A percentile compares a stretch with the other conserved stretches of the same genome.
Evolutionary conservation across 306 rosid genomes (phyloP).

Genomic region (Rosa chinensis): DNA sequence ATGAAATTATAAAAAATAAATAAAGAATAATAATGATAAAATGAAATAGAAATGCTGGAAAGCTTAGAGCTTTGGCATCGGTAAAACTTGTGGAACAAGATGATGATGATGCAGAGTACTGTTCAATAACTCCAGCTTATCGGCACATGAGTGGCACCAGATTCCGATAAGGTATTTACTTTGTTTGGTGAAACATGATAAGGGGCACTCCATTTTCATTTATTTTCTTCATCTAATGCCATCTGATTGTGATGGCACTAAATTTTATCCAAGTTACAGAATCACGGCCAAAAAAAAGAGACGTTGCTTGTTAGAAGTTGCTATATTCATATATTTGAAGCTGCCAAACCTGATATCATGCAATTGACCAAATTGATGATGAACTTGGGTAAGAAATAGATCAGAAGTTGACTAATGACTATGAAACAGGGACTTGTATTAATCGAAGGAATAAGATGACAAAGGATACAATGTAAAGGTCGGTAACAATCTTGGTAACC

Average conservation of each 20-base stretch:
- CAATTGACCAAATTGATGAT: neutral
- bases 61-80: neutral
- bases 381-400: neutral
- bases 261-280: neutral
- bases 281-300: neutral
- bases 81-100: neutral
- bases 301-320: constrained; percentile 1
- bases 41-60: neutral
- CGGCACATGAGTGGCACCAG: constrained; percentile 18
- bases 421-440: constrained; percentile 22
- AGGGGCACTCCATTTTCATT: neutral
- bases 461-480: constrained; percentile 18
- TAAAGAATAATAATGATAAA: no score
- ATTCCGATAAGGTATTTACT: constrained; percentile 5
- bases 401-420: neutral
- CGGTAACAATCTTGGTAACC: constrained; percentile 38
- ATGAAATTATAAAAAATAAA: neutral
- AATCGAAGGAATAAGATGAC: constrained; percentile 23
- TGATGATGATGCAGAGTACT: neutral
- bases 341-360: neutral
- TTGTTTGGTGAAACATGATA: neutral
- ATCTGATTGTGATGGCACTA: constrained; percentile 13
- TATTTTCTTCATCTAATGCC: neutral
- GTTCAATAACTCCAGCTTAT: constrained; percentile 4
- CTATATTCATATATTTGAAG: neutral